Base-by-base conservation (phyloP, 2,329 filamentous ascomycete species). In the Talaromyces sp. region DNA sequence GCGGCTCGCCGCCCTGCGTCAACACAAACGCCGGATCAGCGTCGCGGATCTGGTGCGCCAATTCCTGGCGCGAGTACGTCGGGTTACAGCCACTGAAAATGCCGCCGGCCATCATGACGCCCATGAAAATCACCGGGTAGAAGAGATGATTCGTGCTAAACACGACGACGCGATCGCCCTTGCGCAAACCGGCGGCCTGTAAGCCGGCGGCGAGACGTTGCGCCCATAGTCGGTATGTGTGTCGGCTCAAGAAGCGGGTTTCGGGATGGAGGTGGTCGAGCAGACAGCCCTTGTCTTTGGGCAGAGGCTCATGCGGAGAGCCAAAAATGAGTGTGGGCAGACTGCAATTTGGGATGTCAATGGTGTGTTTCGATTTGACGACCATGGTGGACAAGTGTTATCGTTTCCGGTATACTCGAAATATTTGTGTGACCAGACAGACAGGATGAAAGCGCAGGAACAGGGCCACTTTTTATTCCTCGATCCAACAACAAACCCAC, bases 31-130 rank as follows among this genome's bases (percentile, higher is more conserved):
- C 81, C 0, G 90, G 87, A 0, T 83, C 86, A 59, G 86, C 88
- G 71, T 93, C 88, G 54, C 83, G 80, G 38, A 94, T 78, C 72
- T 94, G 91, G 71, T 90, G 88, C 7, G 86, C 88, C 52, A 95
- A 74, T 73, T 94, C 90, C 21, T 88, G 79, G 0, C 84, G 77
- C 0, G 90, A 86, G 65, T 86, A 91, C 5, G 80, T 81, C 0
- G 88, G 88, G 62, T 91, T 91, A 1, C 88, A 88, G 27, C 89
- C 90, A 0, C 87, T 89, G 75, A 93, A 93, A 58, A 93, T 78
- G 1, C 88, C 89, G 3, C 89, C 89, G 0, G 90, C 88, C 85
- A 91, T 91, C 56, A 91, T 79, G 21, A 89, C 80, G 17, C 90
- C 90, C 72, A 91, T 80, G 58, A 92, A 84, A 1, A 90, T 78